phyloP scores from a whole-genome alignment of 2,329 filamentous ascomycete species.

The Trichoderma harzianum region DNA sequence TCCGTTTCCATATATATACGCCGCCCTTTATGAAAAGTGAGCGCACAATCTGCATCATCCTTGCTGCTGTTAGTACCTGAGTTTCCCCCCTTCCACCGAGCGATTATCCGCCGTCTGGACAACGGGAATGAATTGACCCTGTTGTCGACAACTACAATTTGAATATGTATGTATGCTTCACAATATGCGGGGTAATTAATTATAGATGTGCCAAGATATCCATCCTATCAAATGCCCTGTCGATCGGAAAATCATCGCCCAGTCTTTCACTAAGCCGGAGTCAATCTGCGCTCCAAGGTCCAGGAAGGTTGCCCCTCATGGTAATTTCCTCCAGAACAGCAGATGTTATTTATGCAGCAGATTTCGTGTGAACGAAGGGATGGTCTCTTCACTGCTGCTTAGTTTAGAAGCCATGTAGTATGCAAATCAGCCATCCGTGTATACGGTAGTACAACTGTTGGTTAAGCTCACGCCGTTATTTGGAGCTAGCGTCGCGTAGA shows the following conservation, averaged over 20 bases:
- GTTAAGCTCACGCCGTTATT: not conserved
- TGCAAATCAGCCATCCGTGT: not conserved
- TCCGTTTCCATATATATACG: not conserved
- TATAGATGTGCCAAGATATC: not conserved
- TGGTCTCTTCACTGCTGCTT: not conserved
- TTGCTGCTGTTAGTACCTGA: not conserved
- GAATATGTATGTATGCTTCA: not conserved
- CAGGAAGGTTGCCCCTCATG: not conserved
- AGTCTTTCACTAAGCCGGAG: not conserved
- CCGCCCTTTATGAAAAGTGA: not conserved
- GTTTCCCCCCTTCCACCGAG: too few relatives aligned
- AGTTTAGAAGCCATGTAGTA: not conserved
- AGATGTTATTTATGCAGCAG: not conserved
- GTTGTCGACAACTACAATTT: not conserved
- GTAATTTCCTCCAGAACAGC: not conserved
- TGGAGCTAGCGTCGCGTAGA: not conserved
- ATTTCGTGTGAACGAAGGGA: not conserved
- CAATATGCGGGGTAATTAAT: not conserved
- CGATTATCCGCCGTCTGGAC: too few relatives aligned
- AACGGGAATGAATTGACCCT: not conserved
- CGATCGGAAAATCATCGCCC: not conserved
- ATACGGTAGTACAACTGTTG: not conserved
- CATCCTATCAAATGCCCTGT: not conserved
- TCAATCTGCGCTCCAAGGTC: not conserved
- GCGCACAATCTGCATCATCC: not conserved